Conservation (phyloP, 2,329 filamentous ascomycete genomes). For the Ophiostoma ips region DNA sequence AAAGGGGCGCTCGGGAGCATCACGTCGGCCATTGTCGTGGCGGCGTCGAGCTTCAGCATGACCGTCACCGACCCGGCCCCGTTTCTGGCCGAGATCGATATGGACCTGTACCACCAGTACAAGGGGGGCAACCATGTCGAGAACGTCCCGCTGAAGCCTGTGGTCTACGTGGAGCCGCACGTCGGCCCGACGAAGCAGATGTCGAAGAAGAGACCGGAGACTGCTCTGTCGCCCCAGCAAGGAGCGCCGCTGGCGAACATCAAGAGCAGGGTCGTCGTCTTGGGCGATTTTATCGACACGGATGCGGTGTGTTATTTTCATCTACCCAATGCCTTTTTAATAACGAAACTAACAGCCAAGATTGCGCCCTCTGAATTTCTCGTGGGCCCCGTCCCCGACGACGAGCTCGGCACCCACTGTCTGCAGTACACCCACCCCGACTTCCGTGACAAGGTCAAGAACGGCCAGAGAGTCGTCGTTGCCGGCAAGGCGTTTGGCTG, state of each 20-base stretch:
- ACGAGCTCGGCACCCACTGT: slow-evolving; percentile 24
- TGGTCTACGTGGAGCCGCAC: not conserved
- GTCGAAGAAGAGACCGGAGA: not conserved
- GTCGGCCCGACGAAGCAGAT: not conserved
- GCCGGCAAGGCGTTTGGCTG: slow-evolving; percentile 31
- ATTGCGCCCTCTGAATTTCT: not conserved
- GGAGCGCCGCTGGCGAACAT: slow-evolving; percentile 11
- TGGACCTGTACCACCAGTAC: slow-evolving; percentile 5
- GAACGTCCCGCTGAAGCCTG: not conserved
- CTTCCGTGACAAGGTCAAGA: slow-evolving; percentile 24
- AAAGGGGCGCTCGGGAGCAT: slow-evolving; percentile 27
- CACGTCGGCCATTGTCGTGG: slow-evolving; percentile 24
- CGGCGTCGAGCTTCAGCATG: slow-evolving; percentile 6
- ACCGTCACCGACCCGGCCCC: not conserved
- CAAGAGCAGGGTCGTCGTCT: slow-evolving; percentile 10
- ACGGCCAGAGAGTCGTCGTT: slow-evolving; percentile 27
- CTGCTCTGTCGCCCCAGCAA: not conserved
- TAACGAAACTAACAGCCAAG: no score
- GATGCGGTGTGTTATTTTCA: slow-evolving; percentile 19
- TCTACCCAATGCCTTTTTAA: no score
- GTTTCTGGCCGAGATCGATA: slow-evolving; percentile 5
- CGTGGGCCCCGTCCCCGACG: slow-evolving; percentile 7
- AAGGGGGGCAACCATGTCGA: not conserved
- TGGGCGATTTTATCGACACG: slow-evolving; percentile 33
- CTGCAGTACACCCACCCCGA: slow-evolving; percentile 26